Evolutionary conservation across 2,329 filamentous ascomycete species (phyloP).

Genomic region (Apiospora kogelbergensis): DNA sequence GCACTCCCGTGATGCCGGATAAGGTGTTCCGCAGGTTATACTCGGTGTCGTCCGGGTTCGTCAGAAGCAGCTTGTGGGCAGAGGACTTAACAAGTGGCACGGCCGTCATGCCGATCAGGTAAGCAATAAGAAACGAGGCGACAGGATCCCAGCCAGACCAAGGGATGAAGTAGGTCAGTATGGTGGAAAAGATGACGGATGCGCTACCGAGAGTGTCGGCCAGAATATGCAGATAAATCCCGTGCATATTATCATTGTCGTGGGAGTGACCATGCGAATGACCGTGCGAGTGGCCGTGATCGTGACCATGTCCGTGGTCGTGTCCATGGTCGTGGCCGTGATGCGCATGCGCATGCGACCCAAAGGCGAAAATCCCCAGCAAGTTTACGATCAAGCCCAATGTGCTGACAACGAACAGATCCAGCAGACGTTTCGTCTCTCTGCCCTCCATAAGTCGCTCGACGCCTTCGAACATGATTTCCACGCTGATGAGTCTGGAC

Average conservation of each 20-base stretch:
- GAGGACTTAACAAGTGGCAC: constrained; percentile 84
- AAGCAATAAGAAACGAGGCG: constrained; percentile 89
- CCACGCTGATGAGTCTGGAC: constrained; percentile 80
- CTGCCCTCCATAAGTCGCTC: constrained; percentile 83
- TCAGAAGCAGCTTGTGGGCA: constrained; percentile 79
- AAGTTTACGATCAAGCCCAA: constrained; percentile 88
- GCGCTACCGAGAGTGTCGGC: constrained; percentile 93
- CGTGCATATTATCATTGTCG: constrained; percentile 96
- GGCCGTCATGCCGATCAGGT: constrained; percentile 90
- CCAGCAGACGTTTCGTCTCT: constrained; percentile 79
- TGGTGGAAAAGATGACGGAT: constrained; percentile 89
- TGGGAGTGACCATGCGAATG: constrained; percentile 33
- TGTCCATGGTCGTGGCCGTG: constrained; percentile 30
- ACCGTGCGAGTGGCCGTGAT: constrained; percentile 35
- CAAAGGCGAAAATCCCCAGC: constrained; percentile 86
- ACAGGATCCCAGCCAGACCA: constrained; percentile 96
- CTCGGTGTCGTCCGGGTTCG: constrained; percentile 80
- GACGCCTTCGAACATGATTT: constrained; percentile 93
- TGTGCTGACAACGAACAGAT: constrained; percentile 85
- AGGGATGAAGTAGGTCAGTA: constrained; percentile 81
- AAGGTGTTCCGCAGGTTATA: constrained; percentile 86
- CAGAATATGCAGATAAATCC: constrained; percentile 93
- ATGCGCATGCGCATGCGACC: constrained; percentile 54
- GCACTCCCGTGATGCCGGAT: constrained; percentile 76
- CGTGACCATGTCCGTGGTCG: constrained; percentile 33